phyloP scores from a whole-genome alignment of 768 basidiomycete species.

The Boletus edulis region DNA sequence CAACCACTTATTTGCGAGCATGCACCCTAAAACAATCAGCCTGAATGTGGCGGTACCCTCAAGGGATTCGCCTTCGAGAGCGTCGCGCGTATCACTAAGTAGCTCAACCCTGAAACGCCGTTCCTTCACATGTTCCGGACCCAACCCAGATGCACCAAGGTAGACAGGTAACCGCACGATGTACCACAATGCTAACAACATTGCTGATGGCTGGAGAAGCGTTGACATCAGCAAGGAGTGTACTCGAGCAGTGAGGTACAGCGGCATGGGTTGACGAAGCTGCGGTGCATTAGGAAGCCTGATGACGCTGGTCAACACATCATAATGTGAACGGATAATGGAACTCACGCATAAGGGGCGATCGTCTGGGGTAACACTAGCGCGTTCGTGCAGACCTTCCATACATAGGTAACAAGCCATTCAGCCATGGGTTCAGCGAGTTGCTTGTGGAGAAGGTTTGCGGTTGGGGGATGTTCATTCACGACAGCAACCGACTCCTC shows the following conservation, averaged over 20 bases:
- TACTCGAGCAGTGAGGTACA: slow-evolving; percentile 52
- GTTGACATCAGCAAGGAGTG: slow-evolving; percentile 78
- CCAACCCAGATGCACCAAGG: slow-evolving; percentile 51
- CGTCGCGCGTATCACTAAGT: slow-evolving; percentile 46
- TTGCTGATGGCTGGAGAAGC: slow-evolving; percentile 76
- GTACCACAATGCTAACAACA: slow-evolving; percentile 80
- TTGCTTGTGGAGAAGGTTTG: slow-evolving; percentile 62
- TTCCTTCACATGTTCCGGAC: slow-evolving; percentile 56
- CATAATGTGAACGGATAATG: neutral
- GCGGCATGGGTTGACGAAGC: slow-evolving; percentile 40
- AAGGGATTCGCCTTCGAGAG: slow-evolving; percentile 43
- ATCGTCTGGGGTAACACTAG: slow-evolving; percentile 55
- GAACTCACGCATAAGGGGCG: slow-evolving; percentile 54
- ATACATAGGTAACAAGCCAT: slow-evolving; percentile 77
- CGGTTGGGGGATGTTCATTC: slow-evolving; percentile 29
- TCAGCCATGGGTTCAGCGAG: slow-evolving; percentile 75
- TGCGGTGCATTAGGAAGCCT: slow-evolving; percentile 31
- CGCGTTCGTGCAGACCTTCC: slow-evolving; percentile 80
- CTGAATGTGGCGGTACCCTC: slow-evolving; percentile 69
- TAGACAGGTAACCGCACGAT: slow-evolving; percentile 74
- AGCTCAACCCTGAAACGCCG: slow-evolving; percentile 62
- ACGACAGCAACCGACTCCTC: slow-evolving; percentile 39
- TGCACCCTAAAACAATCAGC: slow-evolving; percentile 74
- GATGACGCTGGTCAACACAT: slow-evolving; percentile 10
- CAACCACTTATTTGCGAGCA: slow-evolving; percentile 87